Base-by-base conservation (phyloP, 1,284 basidiomycete genomes). In the Moniliella sp. region DNA sequence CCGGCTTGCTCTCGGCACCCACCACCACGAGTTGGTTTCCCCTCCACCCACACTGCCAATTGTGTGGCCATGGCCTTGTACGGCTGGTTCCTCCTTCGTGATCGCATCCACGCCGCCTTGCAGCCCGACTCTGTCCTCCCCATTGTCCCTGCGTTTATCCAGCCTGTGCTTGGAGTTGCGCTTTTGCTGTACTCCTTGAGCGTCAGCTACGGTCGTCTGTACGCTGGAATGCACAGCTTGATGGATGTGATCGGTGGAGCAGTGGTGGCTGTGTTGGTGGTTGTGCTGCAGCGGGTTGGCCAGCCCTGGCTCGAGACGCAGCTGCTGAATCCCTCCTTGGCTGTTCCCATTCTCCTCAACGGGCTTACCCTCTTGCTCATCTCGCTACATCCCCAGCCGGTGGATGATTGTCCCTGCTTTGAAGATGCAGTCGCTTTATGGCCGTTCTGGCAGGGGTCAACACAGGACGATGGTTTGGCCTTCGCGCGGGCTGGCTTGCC, bases 381-480 rank as follows among this genome's bases (percentile, higher is more conserved):
- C 4, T 76, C 54, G 69, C 76, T 63, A 42, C 86, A 94, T 56
- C 84, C 86, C 0, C 78, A 84, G 50, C 63, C 65, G 4, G 48
- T 91, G 1, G 84, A 93, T 39, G 82, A 91, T 52, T 94, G 88
- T 50, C 91, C 88, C 0, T 94, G 88, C 62, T 97, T 93, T 61
- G 88, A 94, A 61, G 88, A 97, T 51, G 40, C 84, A 3, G 88
- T 93, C 34, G 84, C 88, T 79, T 88, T 47, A 64, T 81, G 14
- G 76, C 79, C 8, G 83, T 86, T 27, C 68, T 80, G 10, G 67
- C 79, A 32, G 88, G 88, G 12, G 65, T 69, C n/a, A 65, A 72
- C 13, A 55, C 84, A 1, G 73, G 73, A 0, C 66, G 71, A 32
- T 83, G 79, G 75, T 67, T 32, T 11, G 33, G 40, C 9, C 31